A percentile compares a stretch with the other conserved stretches of the same genome.
Conservation (phyloP, 345 rosid species). For the Eutrema heterophyllum region DNA sequence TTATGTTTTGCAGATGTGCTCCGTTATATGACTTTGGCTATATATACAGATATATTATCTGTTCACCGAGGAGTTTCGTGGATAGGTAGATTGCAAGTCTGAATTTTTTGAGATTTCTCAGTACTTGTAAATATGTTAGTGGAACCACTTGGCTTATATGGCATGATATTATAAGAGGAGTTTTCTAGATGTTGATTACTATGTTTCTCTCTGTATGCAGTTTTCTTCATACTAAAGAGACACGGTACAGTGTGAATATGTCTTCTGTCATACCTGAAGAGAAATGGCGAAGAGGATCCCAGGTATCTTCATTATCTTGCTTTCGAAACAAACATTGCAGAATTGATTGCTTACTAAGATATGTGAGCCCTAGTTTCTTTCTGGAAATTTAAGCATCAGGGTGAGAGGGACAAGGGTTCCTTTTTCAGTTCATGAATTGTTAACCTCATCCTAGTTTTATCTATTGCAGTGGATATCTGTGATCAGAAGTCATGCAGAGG, state of each 20-base stretch:
- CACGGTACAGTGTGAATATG: slow-evolving; percentile 66
- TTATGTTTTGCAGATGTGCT: slow-evolving; percentile 68
- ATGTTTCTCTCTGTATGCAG: slow-evolving; percentile 35
- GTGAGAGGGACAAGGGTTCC: not conserved
- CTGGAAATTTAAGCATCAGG: not conserved
- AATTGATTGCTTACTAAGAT: not conserved
- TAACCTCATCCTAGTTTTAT: not conserved
- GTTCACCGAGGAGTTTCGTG: slow-evolving; percentile 84
- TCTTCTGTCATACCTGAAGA: slow-evolving; percentile 53
- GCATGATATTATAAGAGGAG: slow-evolving; percentile 10
- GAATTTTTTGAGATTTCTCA: slow-evolving; percentile 30
- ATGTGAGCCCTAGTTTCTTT: not conserved
- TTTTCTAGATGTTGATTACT: not conserved
- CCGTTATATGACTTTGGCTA: slow-evolving; percentile 86
- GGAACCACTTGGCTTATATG: not conserved
- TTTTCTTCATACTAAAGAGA: slow-evolving; percentile 67
- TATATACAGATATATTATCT: slow-evolving; percentile 68
- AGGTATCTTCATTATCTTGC: slow-evolving; percentile 42
- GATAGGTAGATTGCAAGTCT: slow-evolving; percentile 73
- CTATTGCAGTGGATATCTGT: slow-evolving; percentile 78
- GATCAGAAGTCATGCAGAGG: slow-evolving; percentile 69
- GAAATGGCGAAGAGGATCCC: slow-evolving; percentile 91
- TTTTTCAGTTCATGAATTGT: not conserved
- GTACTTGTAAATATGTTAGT: slow-evolving; percentile 21
- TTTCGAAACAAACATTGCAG: not conserved